Evolutionary conservation across 768 basidiomycete genomes (phyloP), one percentile per base, ranked within the genome.

Genomic region (Lactarius sp.): DNA sequence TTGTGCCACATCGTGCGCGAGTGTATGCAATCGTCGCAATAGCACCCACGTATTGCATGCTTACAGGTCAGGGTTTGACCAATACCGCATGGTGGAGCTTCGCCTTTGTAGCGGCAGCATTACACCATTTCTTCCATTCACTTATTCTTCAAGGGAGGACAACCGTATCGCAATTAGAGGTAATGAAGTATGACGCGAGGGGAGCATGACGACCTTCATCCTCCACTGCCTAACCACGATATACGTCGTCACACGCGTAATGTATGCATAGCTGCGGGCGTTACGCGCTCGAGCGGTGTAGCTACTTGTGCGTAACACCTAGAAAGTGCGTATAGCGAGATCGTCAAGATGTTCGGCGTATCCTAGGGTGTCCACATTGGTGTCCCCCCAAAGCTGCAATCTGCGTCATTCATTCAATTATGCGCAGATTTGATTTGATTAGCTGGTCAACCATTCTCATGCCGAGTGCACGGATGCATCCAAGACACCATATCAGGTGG

Each of bases 121-220:
- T 68, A 5, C 52, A 68, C n/a, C 50, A 68, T 31, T 39, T 52
- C 39, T 44, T 67, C 41, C 54, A 79, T 61, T 75, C 75, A 47
- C 77, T 80, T 54, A 78, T 84, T 47, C 71, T 73, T 51, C 73
- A 74, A 52, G 80, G 79, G 12, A 77, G 80, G 68, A 73, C 79
- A 65, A 78, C 77, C 37, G 77, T 88, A 20, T 73, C 75, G 1
- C 76, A 78, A 47, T 72, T 88, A 34, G 82, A 87, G 70, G 73
- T 71, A 14, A 72, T 86, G 73, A 80, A 76, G 69, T 88, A 88
- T 65, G 68, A 69, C 8, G 80, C 84, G 10, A 80, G 78, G 31
- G 83, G 85, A 6, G 84, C 85, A 56, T 84, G 70, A 59, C 34
- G 4, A 27, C 5, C 20, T 39, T 10, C 9, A 22, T 47, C 31